phyloP scores from a whole-genome alignment of 1,284 basidiomycete genomes.

The Peniophora sp. region DNA sequence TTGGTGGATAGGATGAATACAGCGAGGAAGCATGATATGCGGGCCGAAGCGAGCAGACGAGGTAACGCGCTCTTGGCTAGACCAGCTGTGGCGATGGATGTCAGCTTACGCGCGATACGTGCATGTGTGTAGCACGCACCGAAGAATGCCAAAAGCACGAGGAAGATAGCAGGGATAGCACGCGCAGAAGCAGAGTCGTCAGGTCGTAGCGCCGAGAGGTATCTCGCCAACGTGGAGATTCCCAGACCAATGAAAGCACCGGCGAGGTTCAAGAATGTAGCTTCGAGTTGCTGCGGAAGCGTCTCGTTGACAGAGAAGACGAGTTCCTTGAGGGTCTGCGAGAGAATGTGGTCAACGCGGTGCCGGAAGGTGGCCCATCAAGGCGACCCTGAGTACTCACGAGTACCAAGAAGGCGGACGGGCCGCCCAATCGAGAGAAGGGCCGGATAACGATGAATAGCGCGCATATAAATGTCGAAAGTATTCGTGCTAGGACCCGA shows the following conservation, averaged over 20 bases:
- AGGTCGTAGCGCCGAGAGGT: slow-evolving; percentile 23
- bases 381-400: slow-evolving; percentile 6
- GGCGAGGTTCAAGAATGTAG: slow-evolving; percentile 33
- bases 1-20: slow-evolving; percentile 38
- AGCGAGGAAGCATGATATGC: slow-evolving; percentile 39
- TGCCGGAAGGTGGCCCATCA: neutral
- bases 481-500: slow-evolving; percentile 31
- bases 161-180: slow-evolving; percentile 30
- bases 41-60: slow-evolving; percentile 34
- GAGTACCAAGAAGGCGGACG: slow-evolving; percentile 34
- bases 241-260: slow-evolving; percentile 36
- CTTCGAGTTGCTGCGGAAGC: slow-evolving; percentile 41
- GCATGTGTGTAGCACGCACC: slow-evolving; percentile 21
- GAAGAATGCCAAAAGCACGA: slow-evolving; percentile 31
- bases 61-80: slow-evolving; percentile 38
- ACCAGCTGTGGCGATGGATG: slow-evolving; percentile 24
- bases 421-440: slow-evolving; percentile 32
- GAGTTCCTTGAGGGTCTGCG: slow-evolving; percentile 32
- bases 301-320: slow-evolving; percentile 40
- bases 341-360: neutral
- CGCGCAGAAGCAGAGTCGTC: slow-evolving; percentile 22
- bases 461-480: slow-evolving; percentile 38
- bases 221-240: slow-evolving; percentile 34
- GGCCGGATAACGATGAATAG: slow-evolving; percentile 32
- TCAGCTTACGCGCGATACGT: neutral